Conservation (phyloP, 352 stramenopile genomes). For the Pythium angustatum region DNA sequence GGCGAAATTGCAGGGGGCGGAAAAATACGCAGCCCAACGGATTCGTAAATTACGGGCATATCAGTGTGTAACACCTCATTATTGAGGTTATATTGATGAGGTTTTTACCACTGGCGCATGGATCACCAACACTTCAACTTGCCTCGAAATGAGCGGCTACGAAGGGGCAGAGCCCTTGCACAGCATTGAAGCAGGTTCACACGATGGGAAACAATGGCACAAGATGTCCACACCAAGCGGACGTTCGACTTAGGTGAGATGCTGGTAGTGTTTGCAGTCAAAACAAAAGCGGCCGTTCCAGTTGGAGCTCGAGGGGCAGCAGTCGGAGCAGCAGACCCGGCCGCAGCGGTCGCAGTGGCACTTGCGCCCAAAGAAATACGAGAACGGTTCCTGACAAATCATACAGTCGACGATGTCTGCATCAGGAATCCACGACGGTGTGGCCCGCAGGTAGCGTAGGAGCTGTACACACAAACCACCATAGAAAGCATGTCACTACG, state of each 20-base stretch:
- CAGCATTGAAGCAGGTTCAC: no score
- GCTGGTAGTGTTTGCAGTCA: slow-evolving; percentile 76
- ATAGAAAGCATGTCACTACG: neutral
- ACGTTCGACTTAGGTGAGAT: slow-evolving; percentile 36
- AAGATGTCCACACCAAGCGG: neutral
- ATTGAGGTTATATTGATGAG: slow-evolving; percentile 17
- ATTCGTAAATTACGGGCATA: slow-evolving; percentile 8
- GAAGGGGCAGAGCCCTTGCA: no score
- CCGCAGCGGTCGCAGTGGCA: slow-evolving; percentile 74
- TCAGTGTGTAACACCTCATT: neutral
- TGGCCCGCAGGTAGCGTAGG: slow-evolving; percentile 52
- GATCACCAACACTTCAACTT: slow-evolving; percentile 22
- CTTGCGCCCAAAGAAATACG: slow-evolving; percentile 72
- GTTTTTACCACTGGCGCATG: slow-evolving; percentile 4
- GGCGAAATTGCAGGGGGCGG: neutral
- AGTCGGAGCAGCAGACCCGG: slow-evolving; percentile 78
- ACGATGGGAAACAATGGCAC: neutral
- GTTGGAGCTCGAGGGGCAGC: slow-evolving; percentile 59
- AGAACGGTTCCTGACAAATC: slow-evolving; percentile 70
- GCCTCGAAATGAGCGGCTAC: no score
- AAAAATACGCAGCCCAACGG: slow-evolving; percentile 13
- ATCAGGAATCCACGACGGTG: slow-evolving; percentile 67
- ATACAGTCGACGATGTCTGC: slow-evolving; percentile 62
- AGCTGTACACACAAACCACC: slow-evolving; percentile 38
- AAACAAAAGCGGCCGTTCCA: slow-evolving; percentile 80